Evolutionary conservation across 1,284 basidiomycete genomes (phyloP), one percentile per base, ranked within the genome.

Genomic region (Boletus sp.): DNA sequence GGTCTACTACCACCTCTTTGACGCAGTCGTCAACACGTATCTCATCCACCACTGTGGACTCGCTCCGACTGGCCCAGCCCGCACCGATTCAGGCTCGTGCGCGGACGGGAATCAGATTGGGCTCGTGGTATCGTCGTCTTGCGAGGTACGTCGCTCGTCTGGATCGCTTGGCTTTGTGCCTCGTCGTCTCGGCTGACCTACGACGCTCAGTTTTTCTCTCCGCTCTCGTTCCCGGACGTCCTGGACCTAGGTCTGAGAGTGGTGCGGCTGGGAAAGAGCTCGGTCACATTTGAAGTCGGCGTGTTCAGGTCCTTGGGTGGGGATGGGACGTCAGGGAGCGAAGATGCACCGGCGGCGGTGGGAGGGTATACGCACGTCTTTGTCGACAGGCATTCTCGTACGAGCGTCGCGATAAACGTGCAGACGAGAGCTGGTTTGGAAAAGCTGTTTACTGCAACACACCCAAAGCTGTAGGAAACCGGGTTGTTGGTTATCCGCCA

Each of bases 361-460:
- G 87, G 85, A 3, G 85, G 84, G 3, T 88, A 88, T 50, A 88
- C 84, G 0, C 87, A 89, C 62, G 87, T 89, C n/a, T 89, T 88
- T 57, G 87, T 89, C 2, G 77, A 80, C 20, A 75, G 73, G 35
- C 53, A 58, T 47, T 74, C 72, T 33, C 68, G 86, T 36, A 81
- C 76, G 65, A 81, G 80, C 48, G 65, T 65, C 0, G 50, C 66
- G 1, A 81, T 88, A 57, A 51, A 42, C 35, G 14, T 33, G 2
- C 44, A 8, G 38, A 46, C 44, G 19, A 50, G 48, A 25, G 39
- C 20, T 5, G 61, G 58, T 10, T 39, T 66, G 7, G 43, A 48
- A 42, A 57, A 48, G 25, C 38, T 62, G 23, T 23, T 30, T 3
- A 39, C 27, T 30, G 17, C 17, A 7, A 8, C 16, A 2, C 33